phyloP scores from a whole-genome alignment of 169 alveolate species.

The Eimeria acervulina region DNA sequence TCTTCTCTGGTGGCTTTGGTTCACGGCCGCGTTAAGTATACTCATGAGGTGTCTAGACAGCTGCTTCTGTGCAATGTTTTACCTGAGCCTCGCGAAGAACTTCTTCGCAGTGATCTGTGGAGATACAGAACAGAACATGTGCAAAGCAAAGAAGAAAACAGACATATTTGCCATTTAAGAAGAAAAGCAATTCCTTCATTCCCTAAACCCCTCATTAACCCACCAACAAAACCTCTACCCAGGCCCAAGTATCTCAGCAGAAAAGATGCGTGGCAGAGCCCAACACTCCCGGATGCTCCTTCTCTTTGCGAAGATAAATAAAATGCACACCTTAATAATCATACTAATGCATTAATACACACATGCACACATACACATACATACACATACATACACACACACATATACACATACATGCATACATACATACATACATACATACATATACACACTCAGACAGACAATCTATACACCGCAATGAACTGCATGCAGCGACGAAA shows the following conservation, averaged over 20 bases:
- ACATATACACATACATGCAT: too few species aligned
- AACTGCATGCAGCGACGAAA: too few species aligned
- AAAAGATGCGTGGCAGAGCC: conserved; percentile 90
- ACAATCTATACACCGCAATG: too few species aligned
- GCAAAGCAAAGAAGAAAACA: conserved; percentile 91
- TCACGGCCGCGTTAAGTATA: conserved; percentile 93
- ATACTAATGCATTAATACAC: too few species aligned
- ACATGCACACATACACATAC: too few species aligned
- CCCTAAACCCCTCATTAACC: conserved; percentile 83
- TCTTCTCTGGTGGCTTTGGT: conserved; percentile 82
- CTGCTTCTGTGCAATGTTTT: conserved; percentile 90
- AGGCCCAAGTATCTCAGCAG: conserved; percentile 88
- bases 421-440: too few species aligned
- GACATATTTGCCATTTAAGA: conserved; percentile 88
- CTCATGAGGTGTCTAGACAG: conserved; percentile 85
- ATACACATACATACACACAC: too few species aligned
- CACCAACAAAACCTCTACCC: conserved; percentile 91
- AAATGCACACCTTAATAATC: too few species aligned
- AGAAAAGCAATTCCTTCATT: conserved; percentile 85
- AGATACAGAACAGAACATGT: conserved; percentile 95
- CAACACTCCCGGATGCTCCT: conserved; percentile 88
- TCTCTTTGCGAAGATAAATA: conserved; percentile 49
- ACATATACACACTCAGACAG: too few species aligned
- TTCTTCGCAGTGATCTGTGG: conserved; percentile 91
- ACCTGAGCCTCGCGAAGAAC: conserved; percentile 92